Evolutionary conservation across 805 yeast genomes (phyloP), one percentile per base, ranked within the genome.

Genomic region (Starmerella stigmatis): DNA sequence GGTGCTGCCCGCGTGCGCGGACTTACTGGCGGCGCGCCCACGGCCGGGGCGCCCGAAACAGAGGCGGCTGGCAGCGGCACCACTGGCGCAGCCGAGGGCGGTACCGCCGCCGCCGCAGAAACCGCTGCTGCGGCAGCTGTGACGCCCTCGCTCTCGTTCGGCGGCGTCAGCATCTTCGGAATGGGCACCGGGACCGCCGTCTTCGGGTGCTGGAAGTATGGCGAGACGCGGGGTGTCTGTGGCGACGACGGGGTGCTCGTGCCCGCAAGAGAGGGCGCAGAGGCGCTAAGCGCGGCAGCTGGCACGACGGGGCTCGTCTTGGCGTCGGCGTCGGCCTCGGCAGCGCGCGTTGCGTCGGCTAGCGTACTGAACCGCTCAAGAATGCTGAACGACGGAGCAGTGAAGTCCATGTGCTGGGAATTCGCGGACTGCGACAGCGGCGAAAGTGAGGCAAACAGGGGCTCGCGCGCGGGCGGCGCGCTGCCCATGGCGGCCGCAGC

Each of bases 321-420:
- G 3, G 13, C 11, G 7, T 34, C 38, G 19, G 38, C 38, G n/a
- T n/a, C n/a, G 9, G 41, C 36, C 23, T 20, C 27, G 44, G 41
- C 43, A 49, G 57, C 13, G 50, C 57, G 10, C 43, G 59, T 54
- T 8, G 59, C 58, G n/a, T 55, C 59, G 28, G 55, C 60, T 17
- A 57, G 47, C 15, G 39, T 28, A 12, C 53, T 43, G 42, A 56
- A 57, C 36, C 57, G 52, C 35, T 57, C 60, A 9, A 56, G 44
- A 6, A 57, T 32, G 23, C 58, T 54, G 32, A 53, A 44, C 9
- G 51, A 26, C 8, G 59, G 59, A 8, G 53, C 56, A 27, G 58
- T 48, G 42, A 56, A 55, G 36, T 48, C 54, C 34, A 50, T 48
- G 28, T 28, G 26, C 12, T 26, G 25, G 11, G 35, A 22, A 23